These are phyloP conservation scores for Boletus coccyginus DNA, from an alignment of 768 basidiomycete genomes.

Conservation along the genomic window DNA sequence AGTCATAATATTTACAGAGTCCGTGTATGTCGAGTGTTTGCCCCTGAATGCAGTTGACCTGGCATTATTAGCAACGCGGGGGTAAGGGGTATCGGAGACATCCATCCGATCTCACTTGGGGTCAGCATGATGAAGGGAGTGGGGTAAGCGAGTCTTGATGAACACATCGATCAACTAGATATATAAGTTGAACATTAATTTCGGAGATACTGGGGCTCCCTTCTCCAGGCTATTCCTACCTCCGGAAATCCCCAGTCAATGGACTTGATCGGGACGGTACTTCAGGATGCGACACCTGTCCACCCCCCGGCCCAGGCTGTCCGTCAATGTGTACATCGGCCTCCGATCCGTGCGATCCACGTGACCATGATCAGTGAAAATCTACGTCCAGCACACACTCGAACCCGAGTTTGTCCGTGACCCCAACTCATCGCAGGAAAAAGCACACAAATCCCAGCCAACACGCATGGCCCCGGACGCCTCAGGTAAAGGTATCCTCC, in stretches of 20 bases:
- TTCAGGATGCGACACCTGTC: background rate
- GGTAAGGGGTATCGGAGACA: background rate
- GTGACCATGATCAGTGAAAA: conserved; percentile 5
- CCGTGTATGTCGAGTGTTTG: background rate
- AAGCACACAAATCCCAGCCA: background rate
- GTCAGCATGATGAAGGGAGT: background rate
- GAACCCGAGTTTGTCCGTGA: conserved; percentile 1
- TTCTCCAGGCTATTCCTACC: background rate
- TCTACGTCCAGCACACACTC: background rate
- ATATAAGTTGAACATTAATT: no score
- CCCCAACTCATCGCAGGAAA: background rate
- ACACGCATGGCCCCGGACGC: conserved; percentile 19
- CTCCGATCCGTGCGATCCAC: conserved; percentile 3
- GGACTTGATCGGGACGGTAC: background rate
- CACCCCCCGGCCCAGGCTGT: no score
- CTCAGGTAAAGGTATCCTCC: conserved; percentile 66
- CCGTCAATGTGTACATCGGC: no score
- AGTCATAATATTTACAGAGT: background rate
- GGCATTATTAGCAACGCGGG: background rate
- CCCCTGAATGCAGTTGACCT: background rate
- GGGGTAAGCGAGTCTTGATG: background rate
- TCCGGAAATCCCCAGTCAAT: no score
- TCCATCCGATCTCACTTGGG: background rate
- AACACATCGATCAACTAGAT: background rate
- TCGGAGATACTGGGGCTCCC: background rate